Conservation (phyloP, 208 protist species). For the Trypanosoma vivax region DNA sequence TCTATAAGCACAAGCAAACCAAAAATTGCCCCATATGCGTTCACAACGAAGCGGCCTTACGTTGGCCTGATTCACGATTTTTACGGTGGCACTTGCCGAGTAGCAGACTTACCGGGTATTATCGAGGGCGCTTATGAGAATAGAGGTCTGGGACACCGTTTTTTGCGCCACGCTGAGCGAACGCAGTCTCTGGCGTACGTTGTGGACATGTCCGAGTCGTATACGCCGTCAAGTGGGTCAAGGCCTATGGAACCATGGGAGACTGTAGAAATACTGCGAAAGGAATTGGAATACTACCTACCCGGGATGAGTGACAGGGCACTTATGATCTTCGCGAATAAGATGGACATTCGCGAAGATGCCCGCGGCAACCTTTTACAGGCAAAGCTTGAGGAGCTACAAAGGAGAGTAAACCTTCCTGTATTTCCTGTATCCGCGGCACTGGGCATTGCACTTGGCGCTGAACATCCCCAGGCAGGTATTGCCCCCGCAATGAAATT, state of each 20-base stretch:
- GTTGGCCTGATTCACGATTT: conserved; percentile 82
- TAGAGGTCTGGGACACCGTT: conserved; percentile 83
- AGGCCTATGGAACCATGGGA: conserved; percentile 66
- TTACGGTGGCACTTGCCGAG: conserved; percentile 71
- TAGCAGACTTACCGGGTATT: conserved; percentile 88
- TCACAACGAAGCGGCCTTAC: conserved; percentile 88
- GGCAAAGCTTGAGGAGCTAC: conserved; percentile 63
- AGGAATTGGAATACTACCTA: conserved; percentile 86
- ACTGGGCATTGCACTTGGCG: conserved; percentile 53
- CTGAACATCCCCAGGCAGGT: conserved; percentile 38
- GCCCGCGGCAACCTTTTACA: conserved; percentile 26
- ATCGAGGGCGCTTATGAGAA: conserved; percentile 90
- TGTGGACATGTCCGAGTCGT: conserved; percentile 83
- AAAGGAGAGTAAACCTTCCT: conserved; percentile 46
- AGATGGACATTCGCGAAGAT: conserved; percentile 84
- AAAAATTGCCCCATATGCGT: conserved; percentile 80
- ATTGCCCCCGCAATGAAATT: conserved; percentile 54
- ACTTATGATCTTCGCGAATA: conserved; percentile 86
- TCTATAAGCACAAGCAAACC: conserved; percentile 85
- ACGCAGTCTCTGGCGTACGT: conserved; percentile 82
- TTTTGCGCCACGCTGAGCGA: conserved; percentile 89
- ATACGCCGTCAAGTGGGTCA: conserved; percentile 29
- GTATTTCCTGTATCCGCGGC: conserved; percentile 89
- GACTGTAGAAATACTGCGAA: conserved; percentile 61
- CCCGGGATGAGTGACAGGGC: conserved; percentile 56